Percentiles rank a stretch among this genome's conserved stretches.
These are phyloP conservation scores for Penicillium odoratum DNA, from an alignment of 495 filamentous ascomycete genomes.

Conservation along the genomic window DNA sequence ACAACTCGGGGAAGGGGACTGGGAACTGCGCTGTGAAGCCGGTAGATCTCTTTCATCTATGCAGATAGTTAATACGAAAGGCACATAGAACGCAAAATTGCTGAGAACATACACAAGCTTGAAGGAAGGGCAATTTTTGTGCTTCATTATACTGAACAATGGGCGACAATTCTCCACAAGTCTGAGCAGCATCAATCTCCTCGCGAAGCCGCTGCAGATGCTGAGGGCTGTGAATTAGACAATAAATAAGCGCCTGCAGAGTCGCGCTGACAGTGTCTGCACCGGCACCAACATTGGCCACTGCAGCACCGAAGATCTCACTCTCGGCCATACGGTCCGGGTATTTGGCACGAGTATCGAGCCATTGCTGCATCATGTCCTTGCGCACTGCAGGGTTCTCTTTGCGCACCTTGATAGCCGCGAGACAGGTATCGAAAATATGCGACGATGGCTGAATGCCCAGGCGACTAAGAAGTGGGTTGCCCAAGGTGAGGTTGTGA, in stretches of 20 bases:
- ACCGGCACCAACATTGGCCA: conserved; percentile 44
- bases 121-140: conserved; percentile 35
- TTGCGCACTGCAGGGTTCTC: conserved; percentile 33
- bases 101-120: conserved; percentile 33
- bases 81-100: too few species aligned
- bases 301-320: conserved; percentile 40
- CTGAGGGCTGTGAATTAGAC: conserved; percentile 31
- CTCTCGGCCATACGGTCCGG: conserved; percentile 41
- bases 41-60: conserved; percentile 54
- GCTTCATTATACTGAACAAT: conserved; percentile 28
- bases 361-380: conserved; percentile 50
- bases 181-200: conserved; percentile 40
- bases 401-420: conserved; percentile 41
- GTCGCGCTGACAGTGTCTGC: conserved; percentile 44
- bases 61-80: not conserved
- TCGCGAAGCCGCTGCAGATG: conserved; percentile 26
- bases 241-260: conserved; percentile 41
- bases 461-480: conserved; percentile 41
- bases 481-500: conserved; percentile 39
- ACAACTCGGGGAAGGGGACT: conserved; percentile 31
- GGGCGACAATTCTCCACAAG: conserved; percentile 23
- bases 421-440: conserved; percentile 41
- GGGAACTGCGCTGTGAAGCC: conserved; percentile 36
- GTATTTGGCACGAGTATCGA: conserved; percentile 33
- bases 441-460: conserved; percentile 42